A percentile compares a stretch with the other conserved stretches of the same genome.
Evolutionary conservation across 257 asterid species (phyloP).

Genomic region (Nemophila menziesii): DNA sequence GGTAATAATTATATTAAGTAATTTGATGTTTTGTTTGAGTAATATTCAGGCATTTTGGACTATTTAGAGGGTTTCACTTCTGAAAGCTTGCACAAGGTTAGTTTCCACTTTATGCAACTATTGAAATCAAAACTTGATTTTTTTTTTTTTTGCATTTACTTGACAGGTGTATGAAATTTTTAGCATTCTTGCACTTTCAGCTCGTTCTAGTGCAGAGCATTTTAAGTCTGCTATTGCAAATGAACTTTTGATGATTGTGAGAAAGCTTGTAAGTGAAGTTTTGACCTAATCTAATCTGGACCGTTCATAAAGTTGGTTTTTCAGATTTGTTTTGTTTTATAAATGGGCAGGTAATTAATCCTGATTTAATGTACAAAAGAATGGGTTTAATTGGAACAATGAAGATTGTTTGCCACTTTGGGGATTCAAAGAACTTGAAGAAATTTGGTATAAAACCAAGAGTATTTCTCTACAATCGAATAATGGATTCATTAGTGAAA

Average conservation of each 20-base stretch:
- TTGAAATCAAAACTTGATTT: conserved; percentile 4
- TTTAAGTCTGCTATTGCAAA: conserved; percentile 60
- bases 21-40: conserved; percentile 2
- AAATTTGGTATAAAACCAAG: conserved; percentile 82
- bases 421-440: conserved; percentile 43
- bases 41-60: conserved; percentile 65
- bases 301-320: not conserved
- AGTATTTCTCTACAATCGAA: conserved; percentile 67
- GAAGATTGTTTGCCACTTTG: conserved; percentile 64
- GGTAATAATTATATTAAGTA: not conserved
- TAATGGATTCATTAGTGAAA: conserved; percentile 87
- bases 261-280: conserved; percentile 52
- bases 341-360: conserved; percentile 49
- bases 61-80: conserved; percentile 66
- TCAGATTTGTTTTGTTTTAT: conserved; percentile 2
- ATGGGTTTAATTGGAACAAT: conserved; percentile 83
- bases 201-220: conserved; percentile 42
- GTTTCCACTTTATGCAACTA: conserved; percentile 6
- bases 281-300: not conserved
- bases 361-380: conserved; percentile 66
- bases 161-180: conserved; percentile 74
- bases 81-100: conserved; percentile 69
- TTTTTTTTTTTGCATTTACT: conserved; percentile 8
- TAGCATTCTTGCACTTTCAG: conserved; percentile 57
- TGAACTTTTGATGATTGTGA: conserved; percentile 70